Evolutionary conservation across 108 stramenopile genomes (phyloP).

Genomic region (Skeletonema menzelii): DNA sequence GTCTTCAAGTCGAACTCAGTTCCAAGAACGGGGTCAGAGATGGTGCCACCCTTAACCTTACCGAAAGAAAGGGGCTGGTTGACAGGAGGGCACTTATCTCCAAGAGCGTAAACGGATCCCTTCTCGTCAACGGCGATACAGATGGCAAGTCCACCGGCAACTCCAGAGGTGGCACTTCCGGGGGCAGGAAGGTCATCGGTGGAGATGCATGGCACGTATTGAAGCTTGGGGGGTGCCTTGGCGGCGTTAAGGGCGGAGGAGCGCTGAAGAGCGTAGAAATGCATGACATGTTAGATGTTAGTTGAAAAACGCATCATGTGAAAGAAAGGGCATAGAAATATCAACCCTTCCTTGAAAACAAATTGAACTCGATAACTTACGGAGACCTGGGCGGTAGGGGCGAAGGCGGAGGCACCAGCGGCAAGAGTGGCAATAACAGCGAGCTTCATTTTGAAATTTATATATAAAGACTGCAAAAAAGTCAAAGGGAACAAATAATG

Average conservation of each 20-base stretch:
- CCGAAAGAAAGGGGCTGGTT: slow-evolving; percentile 96
- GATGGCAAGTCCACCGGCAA: slow-evolving; percentile 93
- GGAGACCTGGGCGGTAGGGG: slow-evolving; percentile 33
- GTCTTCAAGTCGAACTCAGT: slow-evolving; percentile 95
- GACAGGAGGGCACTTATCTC: slow-evolving; percentile 96
- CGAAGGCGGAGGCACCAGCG: slow-evolving; percentile 48
- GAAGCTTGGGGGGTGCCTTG: slow-evolving; percentile 54
- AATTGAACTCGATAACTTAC: slow-evolving; percentile 14
- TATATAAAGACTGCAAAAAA: slow-evolving; percentile 5
- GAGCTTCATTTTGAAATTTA: slow-evolving; percentile 40
- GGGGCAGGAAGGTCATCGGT: slow-evolving; percentile 84
- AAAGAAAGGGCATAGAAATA: too few relatives aligned
- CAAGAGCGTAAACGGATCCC: slow-evolving; percentile 92
- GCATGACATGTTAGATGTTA: not conserved
- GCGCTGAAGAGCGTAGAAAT: slow-evolving; percentile 21
- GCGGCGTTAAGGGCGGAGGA: slow-evolving; percentile 63
- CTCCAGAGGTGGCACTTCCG: slow-evolving; percentile 89
- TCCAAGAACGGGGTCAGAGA: slow-evolving; percentile 93
- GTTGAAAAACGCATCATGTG: not conserved
- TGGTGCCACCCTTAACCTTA: slow-evolving; percentile 82
- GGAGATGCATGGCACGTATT: slow-evolving; percentile 87
- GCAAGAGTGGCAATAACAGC: slow-evolving; percentile 42
- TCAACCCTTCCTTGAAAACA: not conserved
- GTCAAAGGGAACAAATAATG: not conserved
- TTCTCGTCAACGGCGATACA: slow-evolving; percentile 95